Base-by-base conservation (phyloP, 1,284 basidiomycete genomes). In the Cutaneotrichosporon cavernicola region DNA sequence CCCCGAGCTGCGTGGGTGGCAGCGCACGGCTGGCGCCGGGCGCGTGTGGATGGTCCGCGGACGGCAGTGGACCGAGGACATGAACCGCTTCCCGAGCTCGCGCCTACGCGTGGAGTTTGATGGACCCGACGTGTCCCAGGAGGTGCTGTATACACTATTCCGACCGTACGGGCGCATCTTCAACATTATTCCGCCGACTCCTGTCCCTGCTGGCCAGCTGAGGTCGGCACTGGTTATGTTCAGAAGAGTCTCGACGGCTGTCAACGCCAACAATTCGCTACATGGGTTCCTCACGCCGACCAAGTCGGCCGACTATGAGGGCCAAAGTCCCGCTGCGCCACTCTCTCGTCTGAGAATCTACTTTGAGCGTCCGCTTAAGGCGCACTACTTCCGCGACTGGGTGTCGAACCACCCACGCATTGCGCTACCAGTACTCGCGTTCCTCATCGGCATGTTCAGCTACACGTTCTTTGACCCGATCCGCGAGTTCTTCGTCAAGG, bases 401-500 rank as follows among this genome's bases (percentile, higher is more conserved):
- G 82, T 95, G 60, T 83, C 88, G 7, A 84, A 80, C 22, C 96
- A 99, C 81, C 96, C 96, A 0, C 87, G 87, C 68, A 90, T 98
- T 63, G 87, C 90, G 51, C 81, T 97, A 5, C 96, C 96, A 0
- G 80, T 97, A 13, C 65, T 95, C 1, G 86, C 93, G 52, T 96
- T 97, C 80, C 82, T 98, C 2, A 76, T 98, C 32, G 96, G 95
- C 16, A 89, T 89, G 1, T 75, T 98, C 56, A 92, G 90, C 32
- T 97, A 96, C 77, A 90, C 90, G 89, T 86, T 97, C 68, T 97
- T 97, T 73, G 93, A 97, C 75, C 94, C 94, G 1, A 86, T 99
- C 38, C 88, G 96, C 52, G 85, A 88, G 4, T 84, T 94, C 67
- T 92, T 90, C 82, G 86, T 98, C 0, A 85, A 92, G 81, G 87